phyloP scores from a whole-genome alignment of 2,329 filamentous ascomycete genomes.

The Anthostomella pinea region DNA sequence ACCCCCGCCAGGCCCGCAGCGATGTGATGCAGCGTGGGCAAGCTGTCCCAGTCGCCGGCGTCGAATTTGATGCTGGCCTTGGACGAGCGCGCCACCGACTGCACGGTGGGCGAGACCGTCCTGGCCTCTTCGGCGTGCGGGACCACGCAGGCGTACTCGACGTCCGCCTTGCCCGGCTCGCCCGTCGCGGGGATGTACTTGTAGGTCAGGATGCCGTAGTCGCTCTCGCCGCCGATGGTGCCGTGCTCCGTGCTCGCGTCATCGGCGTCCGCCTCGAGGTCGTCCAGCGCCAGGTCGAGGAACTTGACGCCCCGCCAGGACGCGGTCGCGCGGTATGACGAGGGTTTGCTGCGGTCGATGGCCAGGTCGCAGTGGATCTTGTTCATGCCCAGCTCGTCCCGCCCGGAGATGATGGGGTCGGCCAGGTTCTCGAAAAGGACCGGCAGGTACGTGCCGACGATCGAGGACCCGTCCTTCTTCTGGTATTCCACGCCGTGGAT shows the following conservation, averaged over 20 bases:
- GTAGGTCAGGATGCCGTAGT: conserved; percentile 52
- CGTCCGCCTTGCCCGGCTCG: conserved; percentile 48
- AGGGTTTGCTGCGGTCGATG: conserved; percentile 32
- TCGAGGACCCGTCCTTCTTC: conserved; percentile 44
- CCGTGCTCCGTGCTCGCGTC: conserved; percentile 24
- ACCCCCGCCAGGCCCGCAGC: conserved; percentile 50
- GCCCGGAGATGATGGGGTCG: conserved; percentile 58
- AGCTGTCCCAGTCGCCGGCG: conserved; percentile 46
- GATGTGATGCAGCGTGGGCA: conserved; percentile 62
- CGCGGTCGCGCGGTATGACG: conserved; percentile 37
- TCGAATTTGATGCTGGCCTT: conserved; percentile 47
- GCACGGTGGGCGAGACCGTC: conserved; percentile 26
- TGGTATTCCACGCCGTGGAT: conserved; percentile 60
- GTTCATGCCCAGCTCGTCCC: conserved; percentile 61
- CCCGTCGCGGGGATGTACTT: conserved; percentile 57
- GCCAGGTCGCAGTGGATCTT: conserved; percentile 55
- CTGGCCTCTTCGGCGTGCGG: conserved; percentile 35
- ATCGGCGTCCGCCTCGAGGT: conserved; percentile 31
- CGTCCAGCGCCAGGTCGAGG: conserved; percentile 36
- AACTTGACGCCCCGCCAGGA: conserved; percentile 43
- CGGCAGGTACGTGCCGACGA: conserved; percentile 53
- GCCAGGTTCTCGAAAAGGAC: conserved; percentile 57
- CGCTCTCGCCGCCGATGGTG: conserved; percentile 21
- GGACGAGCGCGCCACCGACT: conserved; percentile 35
- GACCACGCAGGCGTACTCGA: conserved; percentile 47